phyloP scores from a whole-genome alignment of 169 alveolate genomes.

The Eimeria tenella region DNA sequence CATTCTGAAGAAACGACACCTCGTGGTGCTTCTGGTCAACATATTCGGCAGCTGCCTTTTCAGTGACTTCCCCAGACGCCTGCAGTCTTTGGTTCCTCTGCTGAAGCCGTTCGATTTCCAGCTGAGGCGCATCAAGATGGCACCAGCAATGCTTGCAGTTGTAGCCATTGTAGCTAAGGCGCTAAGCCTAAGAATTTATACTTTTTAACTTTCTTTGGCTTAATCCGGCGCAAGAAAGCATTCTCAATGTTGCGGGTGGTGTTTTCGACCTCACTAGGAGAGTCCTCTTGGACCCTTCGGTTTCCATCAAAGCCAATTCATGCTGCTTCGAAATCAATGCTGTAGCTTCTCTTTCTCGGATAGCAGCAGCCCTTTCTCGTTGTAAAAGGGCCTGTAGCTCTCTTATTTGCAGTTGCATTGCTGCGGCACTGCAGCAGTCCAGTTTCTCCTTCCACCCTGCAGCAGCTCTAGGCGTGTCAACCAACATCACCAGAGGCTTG shows the following conservation, averaged over 20 bases:
- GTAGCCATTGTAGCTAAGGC: background rate
- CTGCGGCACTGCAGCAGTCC: slow-evolving; percentile 38
- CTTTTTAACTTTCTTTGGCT: no score
- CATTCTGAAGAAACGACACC: slow-evolving; percentile 71
- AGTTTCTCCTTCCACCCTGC: slow-evolving; percentile 19
- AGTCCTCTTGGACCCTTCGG: slow-evolving; percentile 58
- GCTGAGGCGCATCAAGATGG: background rate
- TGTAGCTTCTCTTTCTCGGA: slow-evolving; percentile 52
- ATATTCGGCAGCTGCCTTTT: slow-evolving; percentile 81
- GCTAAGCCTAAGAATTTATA: background rate
- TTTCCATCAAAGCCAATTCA: slow-evolving; percentile 36
- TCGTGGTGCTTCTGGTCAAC: slow-evolving; percentile 78
- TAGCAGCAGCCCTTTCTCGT: slow-evolving; percentile 38
- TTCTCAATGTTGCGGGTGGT: background rate
- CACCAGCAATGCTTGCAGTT: background rate
- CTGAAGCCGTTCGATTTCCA: slow-evolving; percentile 70
- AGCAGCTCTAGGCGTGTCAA: slow-evolving; percentile 3
- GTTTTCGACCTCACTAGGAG: slow-evolving; percentile 1
- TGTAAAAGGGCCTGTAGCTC: slow-evolving; percentile 49
- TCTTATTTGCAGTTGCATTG: slow-evolving; percentile 23
- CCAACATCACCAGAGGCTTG: slow-evolving; percentile 44
- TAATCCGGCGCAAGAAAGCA: no score
- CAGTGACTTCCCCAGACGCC: slow-evolving; percentile 79
- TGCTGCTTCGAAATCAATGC: slow-evolving; percentile 60
- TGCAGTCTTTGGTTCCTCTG: slow-evolving; percentile 70